Conservation (phyloP, 2,329 filamentous ascomycete species). For the Bertia moriformis region DNA sequence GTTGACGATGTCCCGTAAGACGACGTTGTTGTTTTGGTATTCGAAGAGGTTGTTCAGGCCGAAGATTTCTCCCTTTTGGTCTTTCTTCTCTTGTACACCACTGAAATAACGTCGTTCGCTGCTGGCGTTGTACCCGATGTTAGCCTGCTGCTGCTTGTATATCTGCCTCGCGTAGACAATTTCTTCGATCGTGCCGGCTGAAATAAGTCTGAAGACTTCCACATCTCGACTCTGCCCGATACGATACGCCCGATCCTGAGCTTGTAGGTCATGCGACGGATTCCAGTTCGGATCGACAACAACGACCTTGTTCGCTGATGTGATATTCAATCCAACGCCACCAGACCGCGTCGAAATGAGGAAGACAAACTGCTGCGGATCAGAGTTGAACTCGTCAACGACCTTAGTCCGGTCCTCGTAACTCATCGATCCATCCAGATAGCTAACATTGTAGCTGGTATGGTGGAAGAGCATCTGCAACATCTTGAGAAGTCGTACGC, state of each 20-base stretch:
- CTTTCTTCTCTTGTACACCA: slow-evolving; percentile 72
- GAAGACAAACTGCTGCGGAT: slow-evolving; percentile 81
- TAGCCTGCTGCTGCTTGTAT: slow-evolving; percentile 97
- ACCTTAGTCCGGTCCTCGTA: slow-evolving; percentile 70
- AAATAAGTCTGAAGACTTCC: slow-evolving; percentile 85
- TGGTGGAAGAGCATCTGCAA: slow-evolving; percentile 73
- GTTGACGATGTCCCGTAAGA: slow-evolving; percentile 91
- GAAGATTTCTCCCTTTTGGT: slow-evolving; percentile 85
- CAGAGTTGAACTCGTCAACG: slow-evolving; percentile 84
- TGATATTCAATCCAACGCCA: slow-evolving; percentile 89
- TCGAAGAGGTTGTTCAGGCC: slow-evolving; percentile 76
- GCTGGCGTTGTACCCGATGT: slow-evolving; percentile 89
- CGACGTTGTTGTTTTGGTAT: slow-evolving; percentile 63
- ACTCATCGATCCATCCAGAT: slow-evolving; percentile 70
- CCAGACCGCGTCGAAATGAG: slow-evolving; percentile 88
- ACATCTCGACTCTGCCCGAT: slow-evolving; percentile 89
- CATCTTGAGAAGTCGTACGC: slow-evolving; percentile 70
- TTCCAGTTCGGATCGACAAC: slow-evolving; percentile 98
- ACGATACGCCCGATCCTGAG: slow-evolving; percentile 88
- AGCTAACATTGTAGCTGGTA: slow-evolving; percentile 81
- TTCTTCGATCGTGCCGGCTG: slow-evolving; percentile 85
- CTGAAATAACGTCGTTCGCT: slow-evolving; percentile 89
- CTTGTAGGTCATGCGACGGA: slow-evolving; percentile 82
- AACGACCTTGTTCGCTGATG: slow-evolving; percentile 93
- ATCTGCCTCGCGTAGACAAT: slow-evolving; percentile 94